Evolutionary conservation across 75 land plant species (phyloP).

Genomic region (Cupressus sempervirens): DNA sequence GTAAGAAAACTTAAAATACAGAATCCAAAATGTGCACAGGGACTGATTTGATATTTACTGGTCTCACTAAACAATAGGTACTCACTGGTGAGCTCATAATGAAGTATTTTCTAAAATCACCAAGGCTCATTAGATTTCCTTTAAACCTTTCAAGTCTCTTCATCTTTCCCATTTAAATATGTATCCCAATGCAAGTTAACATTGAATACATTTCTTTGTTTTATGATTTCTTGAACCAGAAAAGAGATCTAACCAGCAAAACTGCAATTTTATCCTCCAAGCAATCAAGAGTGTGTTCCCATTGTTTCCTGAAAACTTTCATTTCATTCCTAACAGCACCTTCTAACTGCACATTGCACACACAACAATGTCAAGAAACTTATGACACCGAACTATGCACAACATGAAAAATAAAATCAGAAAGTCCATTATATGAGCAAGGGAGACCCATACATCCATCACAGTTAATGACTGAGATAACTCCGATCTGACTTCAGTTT

Average conservation of each 20-base stretch:
- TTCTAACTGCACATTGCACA: constrained; percentile 64
- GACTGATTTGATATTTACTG: background rate
- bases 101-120: background rate
- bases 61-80: background rate
- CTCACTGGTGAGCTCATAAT: background rate
- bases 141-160: background rate
- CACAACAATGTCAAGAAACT: constrained; percentile 1
- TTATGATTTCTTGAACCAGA: background rate
- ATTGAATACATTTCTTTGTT: background rate
- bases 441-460: constrained; percentile 45
- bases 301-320: constrained; percentile 54
- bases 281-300: constrained; percentile 63
- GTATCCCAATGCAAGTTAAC: background rate
- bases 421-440: background rate
- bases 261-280: constrained; percentile 72
- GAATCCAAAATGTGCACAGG: background rate
- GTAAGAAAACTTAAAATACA: too few relatives aligned
- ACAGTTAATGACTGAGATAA: constrained; percentile 60
- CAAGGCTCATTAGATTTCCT: background rate
- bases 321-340: constrained; percentile 76
- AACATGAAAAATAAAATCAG: background rate
- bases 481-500: constrained; percentile 66
- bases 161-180: background rate
- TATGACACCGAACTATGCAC: background rate
- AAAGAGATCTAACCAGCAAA: constrained; percentile 54